Evolutionary conservation across 2,329 filamentous ascomycete genomes (phyloP).

Genomic region (Bipolaris gigantea): DNA sequence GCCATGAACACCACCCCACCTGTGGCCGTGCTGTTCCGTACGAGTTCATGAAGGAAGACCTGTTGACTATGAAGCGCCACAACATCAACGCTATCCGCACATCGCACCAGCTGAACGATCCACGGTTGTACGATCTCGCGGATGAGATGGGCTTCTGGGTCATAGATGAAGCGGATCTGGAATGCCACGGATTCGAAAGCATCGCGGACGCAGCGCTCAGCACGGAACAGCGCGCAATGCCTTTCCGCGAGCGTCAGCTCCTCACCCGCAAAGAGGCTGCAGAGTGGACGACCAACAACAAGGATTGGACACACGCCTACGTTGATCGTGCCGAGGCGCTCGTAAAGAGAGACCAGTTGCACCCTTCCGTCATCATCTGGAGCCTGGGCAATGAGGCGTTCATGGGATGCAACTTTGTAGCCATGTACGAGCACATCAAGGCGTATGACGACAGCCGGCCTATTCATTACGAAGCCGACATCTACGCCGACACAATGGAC

Average conservation of each 20-base stretch:
- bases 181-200: constrained; percentile 51
- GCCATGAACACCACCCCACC: constrained; percentile 70
- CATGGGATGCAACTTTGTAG: constrained; percentile 67
- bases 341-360: constrained; percentile 70
- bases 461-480: constrained; percentile 69
- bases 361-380: constrained; percentile 72
- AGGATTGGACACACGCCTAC: constrained; percentile 64
- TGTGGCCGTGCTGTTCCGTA: constrained; percentile 65
- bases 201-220: constrained; percentile 37
- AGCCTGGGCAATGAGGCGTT: constrained; percentile 74
- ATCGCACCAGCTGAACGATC: constrained; percentile 69
- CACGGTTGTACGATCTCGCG: constrained; percentile 60
- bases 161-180: constrained; percentile 58
- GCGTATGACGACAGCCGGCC: constrained; percentile 60
- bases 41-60: constrained; percentile 63
- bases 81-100: constrained; percentile 72
- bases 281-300: constrained; percentile 63
- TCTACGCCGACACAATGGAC: constrained; percentile 61
- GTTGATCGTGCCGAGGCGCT: constrained; percentile 67
- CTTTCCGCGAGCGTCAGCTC: constrained; percentile 63
- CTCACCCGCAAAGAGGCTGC: constrained; percentile 59
- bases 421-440: constrained; percentile 68
- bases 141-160: constrained; percentile 70
- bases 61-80: constrained; percentile 69
- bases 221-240: constrained; percentile 46